Conservation (phyloP, 768 basidiomycete genomes). For the Agaricus subrufescens region DNA sequence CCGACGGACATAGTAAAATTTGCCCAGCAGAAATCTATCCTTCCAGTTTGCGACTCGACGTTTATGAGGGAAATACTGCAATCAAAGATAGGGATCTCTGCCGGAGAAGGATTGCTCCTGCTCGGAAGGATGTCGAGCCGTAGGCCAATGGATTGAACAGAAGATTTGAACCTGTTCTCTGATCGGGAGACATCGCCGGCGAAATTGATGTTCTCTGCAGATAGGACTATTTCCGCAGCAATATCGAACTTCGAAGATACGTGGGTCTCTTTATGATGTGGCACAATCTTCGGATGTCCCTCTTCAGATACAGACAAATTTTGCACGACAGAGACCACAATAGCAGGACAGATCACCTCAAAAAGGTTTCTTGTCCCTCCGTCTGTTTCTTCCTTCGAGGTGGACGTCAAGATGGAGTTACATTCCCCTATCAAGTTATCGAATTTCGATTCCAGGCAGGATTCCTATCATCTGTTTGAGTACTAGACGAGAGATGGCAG, state of each 20-base stretch:
- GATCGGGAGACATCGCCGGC: not conserved
- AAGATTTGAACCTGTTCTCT: conserved; percentile 14
- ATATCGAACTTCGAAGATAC: conserved; percentile 26
- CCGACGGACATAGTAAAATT: conserved; percentile 24
- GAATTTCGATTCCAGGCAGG: conserved; percentile 31
- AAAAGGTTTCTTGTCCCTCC: not conserved
- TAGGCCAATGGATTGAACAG: conserved; percentile 18
- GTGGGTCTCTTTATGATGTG: conserved; percentile 15
- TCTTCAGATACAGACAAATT: conserved; percentile 35
- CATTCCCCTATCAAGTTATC: conserved; percentile 37
- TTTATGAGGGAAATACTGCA: conserved; percentile 14
- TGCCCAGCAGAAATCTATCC: conserved; percentile 12
- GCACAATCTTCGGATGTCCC: conserved; percentile 22
- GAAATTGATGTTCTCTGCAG: not conserved
- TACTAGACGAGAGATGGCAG: not conserved
- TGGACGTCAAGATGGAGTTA: conserved; percentile 1
- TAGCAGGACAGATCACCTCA: not conserved
- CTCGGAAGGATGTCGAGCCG: conserved; percentile 27
- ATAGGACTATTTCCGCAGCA: conserved; percentile 1
- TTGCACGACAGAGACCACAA: conserved; percentile 41
- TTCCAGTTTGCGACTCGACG: conserved; percentile 10
- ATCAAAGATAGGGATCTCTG: conserved; percentile 23
- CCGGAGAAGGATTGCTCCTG: conserved; percentile 22
- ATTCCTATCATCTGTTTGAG: conserved; percentile 17
- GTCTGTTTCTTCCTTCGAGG: not conserved